Evolutionary conservation across 306 rosid genomes (phyloP), one percentile per base, ranked within the genome.

Genomic region (Castanea mollissima): DNA sequence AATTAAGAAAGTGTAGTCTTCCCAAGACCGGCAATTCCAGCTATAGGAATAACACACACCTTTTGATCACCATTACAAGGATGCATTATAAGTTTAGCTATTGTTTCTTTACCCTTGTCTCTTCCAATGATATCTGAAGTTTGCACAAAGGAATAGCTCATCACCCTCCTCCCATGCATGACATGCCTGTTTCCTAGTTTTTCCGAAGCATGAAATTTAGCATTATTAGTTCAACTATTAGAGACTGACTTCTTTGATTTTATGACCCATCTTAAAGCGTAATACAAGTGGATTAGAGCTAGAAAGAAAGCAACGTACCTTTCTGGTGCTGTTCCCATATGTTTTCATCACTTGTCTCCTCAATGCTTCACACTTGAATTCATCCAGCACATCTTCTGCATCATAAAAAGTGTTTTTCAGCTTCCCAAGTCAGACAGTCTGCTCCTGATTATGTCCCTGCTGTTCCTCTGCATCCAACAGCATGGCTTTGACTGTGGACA

Each of bases 1-100:
- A 56, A 74, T 32, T 80, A 74, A 29, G 63, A 20, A 4, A 81
- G 76, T n/a, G 80, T 60, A 3, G 84, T 69, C 76, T 80, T 38
- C 44, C 2, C 2, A 6, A 38, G 10, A 38, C 44, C 44, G 6
- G 44, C 44, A 38, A 38, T 38, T 34, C 44, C 44, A 38, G 44
- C 44, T 38, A 38, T 38, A 1, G 80, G 67, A 57, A 75, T 34
- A 34, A 81, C 76, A 5, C 73, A 57, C 11, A 65, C 16, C 4
- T 5, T 11, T 4, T 5, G 51, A 27, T 20, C 44, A 69, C 14
- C 35, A 27, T 18, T 11, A 63, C 15, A 18, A 1, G 46, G 31
- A 13, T 69, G 55, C 69, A 56, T 57, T 64, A 58, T 32, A 67
- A 69, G 41, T 25, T 49, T 23, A 11, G 75, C 32, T 31, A 81